phyloP scores from a whole-genome alignment of 768 basidiomycete genomes.

The Ramaria rubella region DNA sequence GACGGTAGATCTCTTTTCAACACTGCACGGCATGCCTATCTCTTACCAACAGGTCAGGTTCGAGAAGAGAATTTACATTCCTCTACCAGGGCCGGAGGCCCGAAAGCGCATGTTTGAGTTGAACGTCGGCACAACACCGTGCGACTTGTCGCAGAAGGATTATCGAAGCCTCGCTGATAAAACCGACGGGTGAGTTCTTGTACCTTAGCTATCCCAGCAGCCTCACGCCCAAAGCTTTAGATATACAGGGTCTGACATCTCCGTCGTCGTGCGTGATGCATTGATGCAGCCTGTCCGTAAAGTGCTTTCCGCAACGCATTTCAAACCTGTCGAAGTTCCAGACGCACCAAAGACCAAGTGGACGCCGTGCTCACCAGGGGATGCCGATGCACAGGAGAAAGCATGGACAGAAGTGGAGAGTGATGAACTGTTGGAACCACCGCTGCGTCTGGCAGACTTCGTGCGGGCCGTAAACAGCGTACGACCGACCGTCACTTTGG shows the following conservation, averaged over 20 bases:
- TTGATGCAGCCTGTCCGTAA: slow-evolving; percentile 99
- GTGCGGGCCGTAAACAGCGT: slow-evolving; percentile 70
- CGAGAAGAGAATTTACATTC: slow-evolving; percentile 98
- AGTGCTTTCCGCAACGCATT: slow-evolving; percentile 92
- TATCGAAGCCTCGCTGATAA: slow-evolving; percentile 73
- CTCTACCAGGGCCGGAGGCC: slow-evolving; percentile 89
- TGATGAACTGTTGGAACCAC: slow-evolving; percentile 87
- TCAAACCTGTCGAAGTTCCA: slow-evolving; percentile 51
- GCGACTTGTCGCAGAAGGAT: slow-evolving; percentile 70
- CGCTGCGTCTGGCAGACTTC: slow-evolving; percentile 73
- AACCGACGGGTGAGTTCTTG: slow-evolving; percentile 65
- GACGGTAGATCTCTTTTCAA: slow-evolving; percentile 48
- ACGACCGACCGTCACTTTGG: slow-evolving; percentile 81
- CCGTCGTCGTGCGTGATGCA: slow-evolving; percentile 90
- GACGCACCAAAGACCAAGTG: slow-evolving; percentile 43
- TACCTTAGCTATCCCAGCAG: background rate
- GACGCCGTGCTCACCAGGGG: slow-evolving; percentile 97
- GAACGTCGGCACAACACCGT: slow-evolving; percentile 90
- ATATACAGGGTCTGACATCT: slow-evolving; percentile 92
- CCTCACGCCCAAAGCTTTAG: slow-evolving; percentile 23
- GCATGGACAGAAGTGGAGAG: slow-evolving; percentile 83
- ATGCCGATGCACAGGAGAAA: slow-evolving; percentile 77
- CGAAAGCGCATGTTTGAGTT: slow-evolving; percentile 94
- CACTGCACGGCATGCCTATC: background rate
- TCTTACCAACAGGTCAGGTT: slow-evolving; percentile 46